Percentiles rank a stretch among this genome's conserved stretches.
phyloP scores from a whole-genome alignment of 23 red algal genomes.

The Gracilaria vermiculophylla region DNA sequence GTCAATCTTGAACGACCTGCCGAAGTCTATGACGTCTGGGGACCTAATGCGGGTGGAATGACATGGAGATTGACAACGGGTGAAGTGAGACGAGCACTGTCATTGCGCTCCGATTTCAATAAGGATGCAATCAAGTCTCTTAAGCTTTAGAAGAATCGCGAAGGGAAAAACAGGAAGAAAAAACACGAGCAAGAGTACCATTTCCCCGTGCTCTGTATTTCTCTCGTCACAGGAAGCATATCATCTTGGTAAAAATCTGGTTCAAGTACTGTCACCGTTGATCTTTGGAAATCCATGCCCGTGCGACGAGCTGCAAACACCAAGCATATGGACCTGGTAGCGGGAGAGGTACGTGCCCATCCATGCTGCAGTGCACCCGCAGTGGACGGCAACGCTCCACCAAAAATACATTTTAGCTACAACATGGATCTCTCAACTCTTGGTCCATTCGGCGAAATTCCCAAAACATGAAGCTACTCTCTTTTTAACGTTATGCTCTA shows the following conservation, averaged over 20 bases:
- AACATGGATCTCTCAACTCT: not conserved
- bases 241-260: not conserved
- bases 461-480: not conserved
- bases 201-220: not conserved
- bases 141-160: conserved; percentile 48
- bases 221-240: not conserved
- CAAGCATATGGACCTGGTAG: not conserved
- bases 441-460: not conserved
- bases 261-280: not conserved
- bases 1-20: conserved; percentile 85
- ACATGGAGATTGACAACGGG: conserved; percentile 64
- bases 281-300: not conserved
- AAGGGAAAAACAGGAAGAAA: not conserved
- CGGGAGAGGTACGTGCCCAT: not conserved
- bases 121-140: conserved; percentile 54
- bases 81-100: conserved; percentile 67
- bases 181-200: not conserved
- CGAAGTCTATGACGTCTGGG: conserved; percentile 83
- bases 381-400: not conserved
- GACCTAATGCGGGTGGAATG: conserved; percentile 70
- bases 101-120: conserved; percentile 61
- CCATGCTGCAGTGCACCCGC: not conserved
- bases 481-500: not conserved
- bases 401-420: not conserved
- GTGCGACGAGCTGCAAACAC: not conserved